These are phyloP conservation scores for Cercophora samala DNA, from an alignment of 495 filamentous ascomycete genomes.

Conservation along the genomic window DNA sequence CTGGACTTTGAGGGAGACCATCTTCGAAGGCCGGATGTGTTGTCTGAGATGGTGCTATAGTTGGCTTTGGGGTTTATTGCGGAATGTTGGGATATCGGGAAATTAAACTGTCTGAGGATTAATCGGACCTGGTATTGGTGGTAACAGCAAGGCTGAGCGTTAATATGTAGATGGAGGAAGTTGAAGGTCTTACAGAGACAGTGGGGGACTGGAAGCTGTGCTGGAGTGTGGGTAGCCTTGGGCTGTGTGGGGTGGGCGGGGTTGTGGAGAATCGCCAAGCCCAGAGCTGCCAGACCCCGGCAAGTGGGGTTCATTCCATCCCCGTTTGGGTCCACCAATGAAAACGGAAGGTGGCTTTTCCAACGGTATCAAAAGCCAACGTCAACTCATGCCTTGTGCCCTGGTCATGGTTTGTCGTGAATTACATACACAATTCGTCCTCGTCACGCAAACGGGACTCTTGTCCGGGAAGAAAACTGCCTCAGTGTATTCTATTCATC, in stretches of 20 bases:
- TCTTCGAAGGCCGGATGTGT: slow-evolving; percentile 9
- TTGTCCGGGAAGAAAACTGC: background rate
- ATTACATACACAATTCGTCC: too few relatives aligned
- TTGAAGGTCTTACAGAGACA: background rate
- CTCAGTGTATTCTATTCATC: background rate
- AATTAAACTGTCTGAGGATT: background rate
- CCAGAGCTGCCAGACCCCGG: background rate
- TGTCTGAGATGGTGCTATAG: background rate
- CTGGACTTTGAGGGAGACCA: slow-evolving; percentile 34
- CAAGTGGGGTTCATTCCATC: too few relatives aligned
- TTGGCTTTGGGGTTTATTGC: background rate
- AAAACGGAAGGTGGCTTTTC: too few relatives aligned
- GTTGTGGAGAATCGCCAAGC: background rate
- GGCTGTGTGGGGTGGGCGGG: background rate
- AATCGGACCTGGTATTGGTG: background rate
- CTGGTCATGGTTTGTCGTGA: too few relatives aligned
- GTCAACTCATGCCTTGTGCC: too few relatives aligned
- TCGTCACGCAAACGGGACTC: background rate
- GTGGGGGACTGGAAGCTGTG: background rate
- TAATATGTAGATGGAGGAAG: background rate
- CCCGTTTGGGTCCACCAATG: too few relatives aligned
- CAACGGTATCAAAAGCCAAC: too few relatives aligned
- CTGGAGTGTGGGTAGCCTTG: background rate
- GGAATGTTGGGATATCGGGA: background rate
- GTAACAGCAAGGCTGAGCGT: background rate